Evolutionary conservation across 1,139 yeast species (phyloP).

Genomic region (Blastobotrys petasosporus): DNA sequence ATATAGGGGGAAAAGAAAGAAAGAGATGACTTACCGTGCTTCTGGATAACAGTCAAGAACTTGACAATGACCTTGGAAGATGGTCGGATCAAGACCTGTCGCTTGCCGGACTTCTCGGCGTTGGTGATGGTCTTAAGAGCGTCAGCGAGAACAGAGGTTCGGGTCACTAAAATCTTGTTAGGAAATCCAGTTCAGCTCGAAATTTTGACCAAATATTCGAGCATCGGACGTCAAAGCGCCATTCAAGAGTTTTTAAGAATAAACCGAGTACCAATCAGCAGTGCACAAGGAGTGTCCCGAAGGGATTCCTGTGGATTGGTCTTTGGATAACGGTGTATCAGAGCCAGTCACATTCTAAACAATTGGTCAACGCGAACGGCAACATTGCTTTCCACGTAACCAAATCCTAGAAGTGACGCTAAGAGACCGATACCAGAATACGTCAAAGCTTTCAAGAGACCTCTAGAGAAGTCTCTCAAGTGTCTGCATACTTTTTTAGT

Average conservation of each 20-base stretch:
- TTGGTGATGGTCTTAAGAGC: conserved; percentile 98
- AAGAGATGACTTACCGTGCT: conserved; percentile 59
- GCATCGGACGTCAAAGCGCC: background rate
- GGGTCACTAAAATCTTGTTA: conserved; percentile 55
- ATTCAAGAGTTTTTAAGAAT: background rate
- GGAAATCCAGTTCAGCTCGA: background rate
- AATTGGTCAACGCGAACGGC: conserved; percentile 5
- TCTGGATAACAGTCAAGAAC: conserved; percentile 96
- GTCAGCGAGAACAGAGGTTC: conserved; percentile 98
- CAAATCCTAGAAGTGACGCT: conserved; percentile 16
- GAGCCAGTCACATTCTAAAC: conserved; percentile 17
- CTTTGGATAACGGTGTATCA: conserved; percentile 23
- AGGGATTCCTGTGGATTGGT: conserved; percentile 7
- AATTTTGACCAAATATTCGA: background rate
- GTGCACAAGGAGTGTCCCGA: conserved; percentile 8
- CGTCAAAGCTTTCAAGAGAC: too few relatives aligned
- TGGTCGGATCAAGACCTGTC: conserved; percentile 98
- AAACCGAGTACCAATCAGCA: background rate
- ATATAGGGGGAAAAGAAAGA: conserved; percentile 6
- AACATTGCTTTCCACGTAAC: conserved; percentile 3
- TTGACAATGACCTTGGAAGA: conserved; percentile 97
- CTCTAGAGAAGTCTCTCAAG: too few relatives aligned
- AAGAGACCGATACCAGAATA: conserved; percentile 22
- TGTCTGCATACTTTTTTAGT: too few relatives aligned
- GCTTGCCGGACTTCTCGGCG: conserved; percentile 99